phyloP scores from a whole-genome alignment of 164 flowering plant genomes.

The Echeveria elegans region DNA sequence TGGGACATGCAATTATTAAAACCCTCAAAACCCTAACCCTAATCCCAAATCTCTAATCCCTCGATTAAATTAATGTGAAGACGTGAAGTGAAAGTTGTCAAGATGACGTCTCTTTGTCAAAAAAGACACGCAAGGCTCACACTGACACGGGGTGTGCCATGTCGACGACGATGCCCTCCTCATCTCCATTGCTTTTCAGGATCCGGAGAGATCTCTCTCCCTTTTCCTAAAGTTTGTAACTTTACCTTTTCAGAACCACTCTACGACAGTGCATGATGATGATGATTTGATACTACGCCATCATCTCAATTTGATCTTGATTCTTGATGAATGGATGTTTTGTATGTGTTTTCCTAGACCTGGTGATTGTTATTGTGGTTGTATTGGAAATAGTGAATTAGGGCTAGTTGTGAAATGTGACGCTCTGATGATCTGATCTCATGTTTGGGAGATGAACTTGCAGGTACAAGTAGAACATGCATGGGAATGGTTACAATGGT shows the following conservation, averaged over 20 bases:
- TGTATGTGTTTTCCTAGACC: too few relatives aligned
- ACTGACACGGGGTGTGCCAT: background rate
- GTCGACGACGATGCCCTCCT: background rate
- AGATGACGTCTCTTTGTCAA: background rate
- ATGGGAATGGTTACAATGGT: constrained; percentile 40
- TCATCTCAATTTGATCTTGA: too few relatives aligned
- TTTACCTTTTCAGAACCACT: background rate
- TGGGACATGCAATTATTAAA: background rate
- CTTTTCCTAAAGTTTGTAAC: background rate
- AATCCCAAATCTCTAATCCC: too few relatives aligned
- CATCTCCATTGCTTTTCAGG: constrained; percentile 3
- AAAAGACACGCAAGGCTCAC: background rate
- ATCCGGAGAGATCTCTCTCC: constrained; percentile 5
- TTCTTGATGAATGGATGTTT: too few relatives aligned
- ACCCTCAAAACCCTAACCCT: background rate
- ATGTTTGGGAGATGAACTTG: background rate
- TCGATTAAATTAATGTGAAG: background rate
- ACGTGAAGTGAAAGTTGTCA: background rate
- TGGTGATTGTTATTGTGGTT: too few relatives aligned
- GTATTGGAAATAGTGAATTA: background rate
- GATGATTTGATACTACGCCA: background rate
- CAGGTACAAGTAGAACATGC: constrained; percentile 24
- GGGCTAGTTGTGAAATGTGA: background rate
- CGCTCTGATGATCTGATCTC: background rate
- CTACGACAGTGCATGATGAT: background rate